Evolutionary conservation across 352 stramenopile genomes (phyloP).

Genomic region (Thalassiosira livingstoniorum): DNA sequence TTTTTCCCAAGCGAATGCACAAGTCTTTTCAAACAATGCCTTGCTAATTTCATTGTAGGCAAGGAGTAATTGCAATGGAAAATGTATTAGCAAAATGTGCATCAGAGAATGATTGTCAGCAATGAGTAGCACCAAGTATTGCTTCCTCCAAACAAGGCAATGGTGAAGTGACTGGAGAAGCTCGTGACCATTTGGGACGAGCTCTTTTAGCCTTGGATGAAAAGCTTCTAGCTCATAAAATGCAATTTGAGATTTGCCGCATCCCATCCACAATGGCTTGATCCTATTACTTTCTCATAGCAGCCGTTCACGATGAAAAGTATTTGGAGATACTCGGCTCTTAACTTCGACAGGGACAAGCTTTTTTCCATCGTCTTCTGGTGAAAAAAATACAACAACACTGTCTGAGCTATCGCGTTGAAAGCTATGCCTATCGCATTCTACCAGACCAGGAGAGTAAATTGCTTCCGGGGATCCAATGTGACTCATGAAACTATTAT

Average conservation of each 20-base stretch:
- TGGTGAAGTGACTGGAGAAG: constrained; percentile 14
- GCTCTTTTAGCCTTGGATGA: background rate
- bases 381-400: background rate
- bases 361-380: background rate
- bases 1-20: too few relatives aligned
- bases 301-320: background rate
- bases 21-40: too few relatives aligned
- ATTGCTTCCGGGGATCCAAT: constrained; percentile 8
- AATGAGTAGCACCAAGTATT: background rate
- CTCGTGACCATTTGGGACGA: constrained; percentile 4
- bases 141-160: background rate
- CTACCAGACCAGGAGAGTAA: constrained; percentile 17
- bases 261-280: background rate
- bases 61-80: background rate
- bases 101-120: background rate
- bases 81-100: background rate
- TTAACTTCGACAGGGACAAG: constrained; percentile 18
- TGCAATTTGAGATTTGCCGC: background rate
- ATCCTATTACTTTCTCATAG: background rate
- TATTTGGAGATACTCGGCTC: constrained; percentile 4
- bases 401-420: background rate
- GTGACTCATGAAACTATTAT: background rate
- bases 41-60: background rate
- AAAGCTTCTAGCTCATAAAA: background rate
- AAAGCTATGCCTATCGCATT: background rate